These are phyloP conservation scores for Colletotrichum australisinense DNA, from an alignment of 2,329 filamentous ascomycete species.

Conservation along the genomic window DNA sequence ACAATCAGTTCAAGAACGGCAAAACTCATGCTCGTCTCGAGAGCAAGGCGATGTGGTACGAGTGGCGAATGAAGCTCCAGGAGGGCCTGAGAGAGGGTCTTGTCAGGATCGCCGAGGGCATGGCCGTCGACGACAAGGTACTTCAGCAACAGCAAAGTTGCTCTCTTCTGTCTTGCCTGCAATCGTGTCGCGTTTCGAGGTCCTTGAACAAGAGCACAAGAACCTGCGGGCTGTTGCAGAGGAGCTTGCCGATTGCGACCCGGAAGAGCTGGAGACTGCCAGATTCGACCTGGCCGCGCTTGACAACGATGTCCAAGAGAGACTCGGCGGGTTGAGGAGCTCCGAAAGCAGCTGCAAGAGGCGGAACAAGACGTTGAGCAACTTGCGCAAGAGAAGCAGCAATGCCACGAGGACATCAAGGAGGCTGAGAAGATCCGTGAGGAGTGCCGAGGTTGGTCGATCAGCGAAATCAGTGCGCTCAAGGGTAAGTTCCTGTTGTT, in stretches of 20 bases:
- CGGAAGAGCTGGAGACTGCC: slow-evolving; percentile 79
- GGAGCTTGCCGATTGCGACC: slow-evolving; percentile 83
- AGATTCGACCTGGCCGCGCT: slow-evolving; percentile 74
- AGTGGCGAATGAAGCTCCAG: slow-evolving; percentile 93
- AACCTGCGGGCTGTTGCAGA: slow-evolving; percentile 77
- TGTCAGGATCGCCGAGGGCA: slow-evolving; percentile 78
- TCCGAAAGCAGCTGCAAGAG: slow-evolving; percentile 74
- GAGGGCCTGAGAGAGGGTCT: slow-evolving; percentile 85
- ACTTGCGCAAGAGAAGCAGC: slow-evolving; percentile 73
- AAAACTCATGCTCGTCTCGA: slow-evolving; percentile 90
- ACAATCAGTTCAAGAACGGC: slow-evolving; percentile 97
- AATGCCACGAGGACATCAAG: slow-evolving; percentile 79
- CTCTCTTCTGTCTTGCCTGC: slow-evolving; percentile 76
- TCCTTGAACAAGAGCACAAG: slow-evolving; percentile 72
- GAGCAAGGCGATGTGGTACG: slow-evolving; percentile 98
- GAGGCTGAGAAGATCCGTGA: slow-evolving; percentile 87
- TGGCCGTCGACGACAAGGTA: slow-evolving; percentile 77
- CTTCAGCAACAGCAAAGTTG: slow-evolving; percentile 76
- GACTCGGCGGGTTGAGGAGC: slow-evolving; percentile 72
- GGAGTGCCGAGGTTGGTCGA: slow-evolving; percentile 90
- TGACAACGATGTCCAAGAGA: slow-evolving; percentile 76
- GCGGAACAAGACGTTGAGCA: slow-evolving; percentile 74
- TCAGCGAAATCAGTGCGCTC: slow-evolving; percentile 81
- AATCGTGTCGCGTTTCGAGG: slow-evolving; percentile 69
- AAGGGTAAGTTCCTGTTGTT: slow-evolving; percentile 67